Evolutionary conservation across 257 asterid genomes (phyloP), one percentile per base, ranked within the genome.

Genomic region (Penstemon newberryi): DNA sequence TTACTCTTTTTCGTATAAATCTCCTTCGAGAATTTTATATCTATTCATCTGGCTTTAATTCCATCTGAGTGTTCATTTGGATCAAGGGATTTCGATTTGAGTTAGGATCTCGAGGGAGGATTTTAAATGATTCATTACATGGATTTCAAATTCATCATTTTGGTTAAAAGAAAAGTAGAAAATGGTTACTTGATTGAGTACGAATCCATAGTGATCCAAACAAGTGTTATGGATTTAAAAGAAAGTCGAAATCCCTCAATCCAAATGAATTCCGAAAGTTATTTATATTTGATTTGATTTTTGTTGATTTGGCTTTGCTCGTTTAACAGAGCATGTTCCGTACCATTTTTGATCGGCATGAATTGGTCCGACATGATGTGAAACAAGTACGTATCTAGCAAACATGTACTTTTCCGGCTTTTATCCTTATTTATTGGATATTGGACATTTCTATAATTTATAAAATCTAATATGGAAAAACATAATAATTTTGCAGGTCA

Each of bases 321-420:
- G 61, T 60, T 75, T 56, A 42, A 71, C 85, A 94, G 99, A 89
- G 73, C 65, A 58, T 72, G 82, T 77, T 83, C 80, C 86, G 79
- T 12, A 79, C 63, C 64, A 73, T 87, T 18, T 86, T 64, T 61
- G 99, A 94, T 79, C 89, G 88, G 51, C 99, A 94, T 73, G 99
- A 94, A 69, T 64, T 94, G 43, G 82, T 77, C 73, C 87, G 99
- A 64, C 33, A 4, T 18, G 96, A 89, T 65, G 97, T 94, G 73
- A 89, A 88, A 75, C 92, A 89, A 79, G 99, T 91, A 86, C 56
- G 88, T 73, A 42, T 70, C 61, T 70, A 58, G 66, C 37, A 63
- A 67, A 72, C 43, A 63, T 49, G 70, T 79, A 64, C 42, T 60
- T 69, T 65, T 78, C 74, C 45, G 60, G 19, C 64, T 68, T 75